Conservation (phyloP, 148 eudicot species). For the Vaccinium macrocarpon region DNA sequence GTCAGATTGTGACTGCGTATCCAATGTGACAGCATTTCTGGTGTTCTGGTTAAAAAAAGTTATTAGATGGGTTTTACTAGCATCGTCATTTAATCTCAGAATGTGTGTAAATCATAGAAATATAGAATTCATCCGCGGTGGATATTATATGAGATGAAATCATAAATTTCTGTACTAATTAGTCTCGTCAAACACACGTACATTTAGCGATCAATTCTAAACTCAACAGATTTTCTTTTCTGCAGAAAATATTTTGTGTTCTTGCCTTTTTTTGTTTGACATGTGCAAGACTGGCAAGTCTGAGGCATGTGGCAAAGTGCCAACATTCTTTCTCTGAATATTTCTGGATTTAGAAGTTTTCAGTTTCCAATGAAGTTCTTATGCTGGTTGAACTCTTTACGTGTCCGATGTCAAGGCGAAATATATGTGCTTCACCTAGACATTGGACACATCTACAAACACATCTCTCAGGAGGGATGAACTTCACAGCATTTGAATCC, state of each 20-base stretch:
- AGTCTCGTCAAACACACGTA: no score
- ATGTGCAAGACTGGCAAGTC: neutral
- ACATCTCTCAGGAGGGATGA: neutral
- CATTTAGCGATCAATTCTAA: no score
- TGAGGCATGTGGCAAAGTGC: neutral
- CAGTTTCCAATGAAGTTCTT: neutral
- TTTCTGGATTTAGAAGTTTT: neutral
- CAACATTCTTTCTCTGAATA: neutral
- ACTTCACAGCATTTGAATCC: neutral
- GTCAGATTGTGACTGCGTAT: no score
- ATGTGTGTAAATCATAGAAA: no score
- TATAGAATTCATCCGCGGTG: no score
- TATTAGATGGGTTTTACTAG: no score
- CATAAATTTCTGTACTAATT: no score
- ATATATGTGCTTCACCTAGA: neutral
- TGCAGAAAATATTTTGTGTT: neutral
- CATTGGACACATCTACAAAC: neutral
- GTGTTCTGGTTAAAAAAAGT: no score
- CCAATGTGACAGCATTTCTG: no score
- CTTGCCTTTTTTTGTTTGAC: neutral
- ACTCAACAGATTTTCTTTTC: no score
- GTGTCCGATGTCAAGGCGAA: neutral
- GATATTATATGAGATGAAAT: no score
- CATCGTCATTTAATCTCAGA: no score
- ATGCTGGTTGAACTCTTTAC: neutral